Conservation (phyloP, 208 protist genomes). For the Wallacemonas sp. region DNA sequence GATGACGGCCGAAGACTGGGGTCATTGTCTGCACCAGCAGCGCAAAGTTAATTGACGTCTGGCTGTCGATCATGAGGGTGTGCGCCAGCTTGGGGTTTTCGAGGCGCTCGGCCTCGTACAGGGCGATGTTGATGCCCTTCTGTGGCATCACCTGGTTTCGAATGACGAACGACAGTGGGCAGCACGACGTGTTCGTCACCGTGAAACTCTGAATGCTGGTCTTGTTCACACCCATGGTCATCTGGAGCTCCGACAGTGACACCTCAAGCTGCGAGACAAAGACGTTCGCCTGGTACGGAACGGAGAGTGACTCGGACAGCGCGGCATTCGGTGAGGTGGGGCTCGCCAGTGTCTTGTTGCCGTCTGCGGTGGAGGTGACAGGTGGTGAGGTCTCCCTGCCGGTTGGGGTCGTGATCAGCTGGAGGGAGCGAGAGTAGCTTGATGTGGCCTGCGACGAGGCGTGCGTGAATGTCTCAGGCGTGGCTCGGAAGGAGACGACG, state of each 20-base stretch:
- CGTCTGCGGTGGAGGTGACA: not conserved
- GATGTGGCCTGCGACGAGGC: slow-evolving; percentile 35
- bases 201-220: slow-evolving; percentile 73
- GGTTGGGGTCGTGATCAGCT: slow-evolving; percentile 11
- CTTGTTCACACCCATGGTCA: slow-evolving; percentile 74
- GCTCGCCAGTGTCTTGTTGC: not conserved
- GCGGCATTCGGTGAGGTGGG: slow-evolving; percentile 16
- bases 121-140: slow-evolving; percentile 57
- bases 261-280: slow-evolving; percentile 76
- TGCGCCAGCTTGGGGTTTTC: slow-evolving; percentile 76
- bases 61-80: slow-evolving; percentile 55
- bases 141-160: slow-evolving; percentile 60
- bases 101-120: slow-evolving; percentile 80
- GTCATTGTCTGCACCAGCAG: slow-evolving; percentile 64
- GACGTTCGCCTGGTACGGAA: slow-evolving; percentile 66
- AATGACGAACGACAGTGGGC: slow-evolving; percentile 77
- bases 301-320: slow-evolving; percentile 36
- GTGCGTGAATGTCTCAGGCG: slow-evolving; percentile 52
- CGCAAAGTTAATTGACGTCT: slow-evolving; percentile 78
- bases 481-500: slow-evolving; percentile 58
- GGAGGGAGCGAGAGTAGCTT: slow-evolving; percentile 16
- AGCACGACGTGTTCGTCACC: slow-evolving; percentile 65
- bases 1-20: slow-evolving; percentile 39
- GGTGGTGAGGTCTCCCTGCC: not conserved
- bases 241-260: slow-evolving; percentile 59